Base-by-base conservation (phyloP, 495 filamentous ascomycete genomes). In the Lichenothelia convexa region DNA sequence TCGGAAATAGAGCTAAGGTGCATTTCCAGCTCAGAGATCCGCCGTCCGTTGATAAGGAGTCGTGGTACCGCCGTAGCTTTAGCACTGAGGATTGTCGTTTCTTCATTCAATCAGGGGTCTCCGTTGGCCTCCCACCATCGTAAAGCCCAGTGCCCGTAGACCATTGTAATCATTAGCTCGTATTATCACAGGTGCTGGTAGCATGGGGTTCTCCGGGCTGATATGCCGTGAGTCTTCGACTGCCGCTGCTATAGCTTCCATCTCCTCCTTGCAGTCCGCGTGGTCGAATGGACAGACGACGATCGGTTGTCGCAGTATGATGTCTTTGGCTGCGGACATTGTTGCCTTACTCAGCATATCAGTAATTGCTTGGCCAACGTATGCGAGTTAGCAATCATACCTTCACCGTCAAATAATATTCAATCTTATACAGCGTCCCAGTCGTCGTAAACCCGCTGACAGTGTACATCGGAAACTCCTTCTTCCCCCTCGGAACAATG, bases 281-380 rank as follows among this genome's bases (percentile, higher is more conserved):
- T 94, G 82, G 51, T 97, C 89, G 26, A 93, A 73, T 0, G 91
- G 89, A 46, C 87, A 94, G 33, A 97, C 87, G 30, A 95, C 80
- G 38, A 97, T 95, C 35, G 80, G 84, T 56, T 94, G 84, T 30
- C 87, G 77, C 26, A 95, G 71, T 4, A 74, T 61, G 30, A 97
- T 93, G 46, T 97, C 91, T 61, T 75, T 71, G 13, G 87, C 85
- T 9, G 74, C 76, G n/a, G 80, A 81, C 61, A 97, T 64, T 55
- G 86, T 78, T 18, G 84, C 91, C 89, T 97, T 40, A 21, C 9
- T 2, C 4, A 31, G 22, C 42, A 20, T n/a, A n/a, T n/a, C n/a
- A n/a, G 24, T 7, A 27, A 27, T 7, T 7, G 24, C 13, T 13
- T 27, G 24, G 24, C 13, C 7, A 27, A 13, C 7, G 24, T 32